Conservation (phyloP, 2,329 filamentous ascomycete species). For the Colletotrichum siamense region DNA sequence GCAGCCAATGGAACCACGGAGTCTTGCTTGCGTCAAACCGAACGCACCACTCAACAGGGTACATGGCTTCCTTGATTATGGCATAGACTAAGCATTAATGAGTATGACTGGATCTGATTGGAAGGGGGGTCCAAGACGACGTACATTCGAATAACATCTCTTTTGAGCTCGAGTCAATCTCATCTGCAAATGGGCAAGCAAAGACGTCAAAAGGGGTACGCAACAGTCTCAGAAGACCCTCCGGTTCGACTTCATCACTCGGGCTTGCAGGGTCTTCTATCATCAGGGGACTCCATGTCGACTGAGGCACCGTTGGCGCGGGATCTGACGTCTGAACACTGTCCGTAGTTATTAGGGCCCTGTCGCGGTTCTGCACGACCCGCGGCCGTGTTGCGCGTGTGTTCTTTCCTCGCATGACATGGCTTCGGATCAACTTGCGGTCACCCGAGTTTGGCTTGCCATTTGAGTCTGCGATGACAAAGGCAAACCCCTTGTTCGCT, state of each 20-base stretch:
- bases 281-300: not conserved
- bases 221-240: not conserved
- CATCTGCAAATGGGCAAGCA: conserved; percentile 26
- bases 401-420: conserved; percentile 23
- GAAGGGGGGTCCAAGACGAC: not conserved
- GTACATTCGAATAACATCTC: conserved; percentile 13
- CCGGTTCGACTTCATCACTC: not conserved
- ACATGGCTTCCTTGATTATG: conserved; percentile 26
- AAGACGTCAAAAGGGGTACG: conserved; percentile 24
- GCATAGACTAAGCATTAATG: not conserved
- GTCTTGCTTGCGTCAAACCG: conserved; percentile 24
- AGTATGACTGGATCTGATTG: not conserved
- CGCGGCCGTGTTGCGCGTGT: not conserved
- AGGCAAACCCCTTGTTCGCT: conserved; percentile 29
- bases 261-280: not conserved
- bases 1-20: conserved; percentile 33
- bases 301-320: not conserved
- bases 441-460: conserved; percentile 28
- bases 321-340: not conserved
- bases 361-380: not conserved
- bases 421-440: conserved; percentile 27
- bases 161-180: not conserved
- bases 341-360: not conserved
- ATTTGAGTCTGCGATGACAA: conserved; percentile 27
- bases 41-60: conserved; percentile 33